Base-by-base conservation (phyloP, 768 basidiomycete species). In the Boletus vinaceobasis region DNA sequence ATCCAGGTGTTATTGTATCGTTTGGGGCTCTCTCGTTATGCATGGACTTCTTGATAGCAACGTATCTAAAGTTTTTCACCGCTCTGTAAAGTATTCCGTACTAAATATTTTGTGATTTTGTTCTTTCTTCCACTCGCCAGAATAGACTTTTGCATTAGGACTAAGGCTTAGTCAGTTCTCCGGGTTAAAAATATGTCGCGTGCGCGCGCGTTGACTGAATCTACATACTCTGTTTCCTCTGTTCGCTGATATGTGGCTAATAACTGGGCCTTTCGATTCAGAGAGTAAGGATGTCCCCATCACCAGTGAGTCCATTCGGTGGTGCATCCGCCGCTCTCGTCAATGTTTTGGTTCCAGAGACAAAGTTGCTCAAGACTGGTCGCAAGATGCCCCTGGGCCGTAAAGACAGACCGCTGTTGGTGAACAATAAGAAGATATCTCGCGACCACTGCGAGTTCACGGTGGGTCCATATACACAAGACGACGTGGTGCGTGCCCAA, bases 401-500 rank as follows among this genome's bases (percentile, higher is more conserved):
- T 39, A 86, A 81, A 67, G 80, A 76, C 1, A 69, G 70, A 40
- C 73, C 74, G 0, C 71, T 91, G 2, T 29, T 75, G 5, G 70
- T 90, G 43, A 79, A 78, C 55, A 77, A 75, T 71, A 84, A 83
- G 63, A 85, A 82, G 64, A 76, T 92, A 43, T 90, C 88, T 0
- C 75, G 77, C 29, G 72, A 80, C 21, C 84, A 88, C 58, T 83
- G 81, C 45, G 69, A 75, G 45, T 79, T 91, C 52, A 70, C 72
- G 6, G 83, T 90, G 4, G 84, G 77, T 1, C 57, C 71, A 4
- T 86, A 77, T 50, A 69, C 79, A 1, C 58, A 65, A 14, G 80
- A 83, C 37, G 77, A 88, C 54, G 75, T 77, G 55, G 88, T 89
- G 63, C 55, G 85, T 55, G 19, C n/a, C 52, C 37, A 23, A 27